A percentile compares a stretch with the other conserved stretches of the same genome.
These are phyloP conservation scores for Fusarium illudens DNA, from an alignment of 2,329 filamentous ascomycete genomes.

Conservation along the genomic window DNA sequence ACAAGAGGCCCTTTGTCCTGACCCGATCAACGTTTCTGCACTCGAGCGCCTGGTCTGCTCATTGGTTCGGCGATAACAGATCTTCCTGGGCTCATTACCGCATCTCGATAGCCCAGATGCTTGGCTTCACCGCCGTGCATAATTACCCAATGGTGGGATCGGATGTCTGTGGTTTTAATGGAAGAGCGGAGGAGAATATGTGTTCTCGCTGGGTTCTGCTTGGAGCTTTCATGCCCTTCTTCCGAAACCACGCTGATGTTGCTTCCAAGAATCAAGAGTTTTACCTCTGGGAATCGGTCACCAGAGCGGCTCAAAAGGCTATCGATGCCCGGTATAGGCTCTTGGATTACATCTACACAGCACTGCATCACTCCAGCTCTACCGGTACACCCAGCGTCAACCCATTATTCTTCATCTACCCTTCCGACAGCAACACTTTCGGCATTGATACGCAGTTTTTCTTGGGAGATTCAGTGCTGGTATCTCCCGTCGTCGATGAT, in stretches of 20 bases:
- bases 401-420: conserved; percentile 78
- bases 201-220: conserved; percentile 75
- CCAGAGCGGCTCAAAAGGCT: conserved; percentile 70
- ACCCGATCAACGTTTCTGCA: conserved; percentile 83
- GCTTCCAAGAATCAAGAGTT: conserved; percentile 66
- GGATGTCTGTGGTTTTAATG: conserved; percentile 81
- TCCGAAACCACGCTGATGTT: conserved; percentile 71
- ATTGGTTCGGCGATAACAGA: conserved; percentile 83
- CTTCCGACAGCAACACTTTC: conserved; percentile 55
- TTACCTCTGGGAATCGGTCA: conserved; percentile 72
- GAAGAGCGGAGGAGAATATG: conserved; percentile 68
- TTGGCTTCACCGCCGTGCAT: conserved; percentile 75
- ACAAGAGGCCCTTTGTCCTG: conserved; percentile 83
- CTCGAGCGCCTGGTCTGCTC: conserved; percentile 77
- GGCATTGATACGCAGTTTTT: conserved; percentile 60
- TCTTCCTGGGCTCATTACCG: conserved; percentile 78
- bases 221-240: conserved; percentile 76
- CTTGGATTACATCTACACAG: conserved; percentile 85
- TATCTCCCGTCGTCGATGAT: conserved; percentile 59
- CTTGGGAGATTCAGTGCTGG: conserved; percentile 57
- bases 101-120: conserved; percentile 79
- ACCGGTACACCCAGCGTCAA: conserved; percentile 70
- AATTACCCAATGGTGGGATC: conserved; percentile 74
- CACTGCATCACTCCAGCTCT: conserved; percentile 64
- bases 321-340: conserved; percentile 78